Evolutionary conservation across 164 flowering plant genomes (phyloP).

Genomic region (Brasenia schreberi): DNA sequence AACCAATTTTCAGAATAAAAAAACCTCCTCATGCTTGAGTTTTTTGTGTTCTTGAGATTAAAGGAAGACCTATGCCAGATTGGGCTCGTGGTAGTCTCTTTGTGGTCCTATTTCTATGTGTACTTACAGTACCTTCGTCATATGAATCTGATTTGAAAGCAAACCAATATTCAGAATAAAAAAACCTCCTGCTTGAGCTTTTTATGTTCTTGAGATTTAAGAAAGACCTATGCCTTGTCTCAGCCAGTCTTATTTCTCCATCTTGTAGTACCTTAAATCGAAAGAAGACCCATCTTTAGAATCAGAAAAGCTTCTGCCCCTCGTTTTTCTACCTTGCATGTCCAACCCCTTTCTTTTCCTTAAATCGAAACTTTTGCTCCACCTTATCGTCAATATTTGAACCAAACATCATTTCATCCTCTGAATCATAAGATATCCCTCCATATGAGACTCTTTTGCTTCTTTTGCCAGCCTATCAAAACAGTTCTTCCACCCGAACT

Average conservation of each 20-base stretch:
- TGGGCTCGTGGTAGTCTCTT: no score
- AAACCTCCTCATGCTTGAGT: no score
- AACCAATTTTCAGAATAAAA: no score
- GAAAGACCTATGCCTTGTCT: conserved; percentile 15
- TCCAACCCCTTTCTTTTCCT: conserved; percentile 11
- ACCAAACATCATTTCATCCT: conserved; percentile 26
- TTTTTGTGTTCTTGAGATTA: conserved; percentile 17
- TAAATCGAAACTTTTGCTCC: conserved; percentile 16
- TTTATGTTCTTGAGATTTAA: conserved; percentile 9
- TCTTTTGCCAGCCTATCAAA: conserved; percentile 22
- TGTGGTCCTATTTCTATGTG: conserved; percentile 14
- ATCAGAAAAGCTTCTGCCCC: conserved; percentile 15
- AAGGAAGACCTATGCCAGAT: conserved; percentile 11
- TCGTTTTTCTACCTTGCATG: conserved; percentile 13
- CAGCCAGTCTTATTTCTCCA: conserved; percentile 16
- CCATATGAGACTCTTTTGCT: conserved; percentile 18
- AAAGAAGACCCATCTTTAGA: conserved; percentile 17
- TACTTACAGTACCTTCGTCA: conserved; percentile 11
- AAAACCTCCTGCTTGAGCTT: conserved; percentile 10
- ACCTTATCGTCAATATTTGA: conserved; percentile 35
- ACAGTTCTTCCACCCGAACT: conserved; percentile 58
- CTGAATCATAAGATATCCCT: conserved; percentile 38
- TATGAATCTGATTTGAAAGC: conserved; percentile 36
- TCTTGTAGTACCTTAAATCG: conserved; percentile 17
- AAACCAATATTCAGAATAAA: conserved; percentile 17